Evolutionary conservation across 2,329 filamentous ascomycete genomes (phyloP), one percentile per base, ranked within the genome.

Genomic region (Alternaria brassicicola): DNA sequence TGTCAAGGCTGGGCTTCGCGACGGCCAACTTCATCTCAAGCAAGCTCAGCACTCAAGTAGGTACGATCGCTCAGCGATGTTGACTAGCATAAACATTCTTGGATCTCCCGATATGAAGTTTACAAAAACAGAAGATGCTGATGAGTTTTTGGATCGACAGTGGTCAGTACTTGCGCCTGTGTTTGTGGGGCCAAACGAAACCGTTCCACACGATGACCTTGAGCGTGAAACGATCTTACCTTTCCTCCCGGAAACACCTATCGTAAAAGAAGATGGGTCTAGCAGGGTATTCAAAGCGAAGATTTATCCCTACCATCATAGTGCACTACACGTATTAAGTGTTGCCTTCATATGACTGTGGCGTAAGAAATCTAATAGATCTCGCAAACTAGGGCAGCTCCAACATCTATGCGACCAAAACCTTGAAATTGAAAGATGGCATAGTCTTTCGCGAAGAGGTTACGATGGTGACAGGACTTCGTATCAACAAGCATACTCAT

Each of bases 241-340:
- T 21, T 54, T 38, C 41, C 26, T 54, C 5, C 3, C 23, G 6
- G 21, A 12, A 28, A 47, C 17, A 8, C 13, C n/a, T 17, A 25
- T 46, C 13, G 19, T 15, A 6, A 38, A 42, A 42, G 13, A 26
- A 25, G 47, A 47, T 6, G 47, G 46, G 5, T 57, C 21, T n/a
- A 50, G 55, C n/a, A 28, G 17, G 13, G 43, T 58, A 4, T 35
- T 17, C n/a, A 38, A 43, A 25, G 42, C 38, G 2, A 19, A 48
- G 8, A 31, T 58, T 7, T 43, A 58, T 33, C 21, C 49, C 5
- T 43, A 48, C 28, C 50, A 58, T 49, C 28, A 46, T 28, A 15
- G 10, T 9, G 19, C 43, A 8, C 1, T 21, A 10, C n/a, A 54
- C 1, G 9, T 6, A 3, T 17, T 38, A 12, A 8, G 25, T 23